Evolutionary conservation across 768 basidiomycete genomes (phyloP).

Genomic region (Gautieria morchelliformis): DNA sequence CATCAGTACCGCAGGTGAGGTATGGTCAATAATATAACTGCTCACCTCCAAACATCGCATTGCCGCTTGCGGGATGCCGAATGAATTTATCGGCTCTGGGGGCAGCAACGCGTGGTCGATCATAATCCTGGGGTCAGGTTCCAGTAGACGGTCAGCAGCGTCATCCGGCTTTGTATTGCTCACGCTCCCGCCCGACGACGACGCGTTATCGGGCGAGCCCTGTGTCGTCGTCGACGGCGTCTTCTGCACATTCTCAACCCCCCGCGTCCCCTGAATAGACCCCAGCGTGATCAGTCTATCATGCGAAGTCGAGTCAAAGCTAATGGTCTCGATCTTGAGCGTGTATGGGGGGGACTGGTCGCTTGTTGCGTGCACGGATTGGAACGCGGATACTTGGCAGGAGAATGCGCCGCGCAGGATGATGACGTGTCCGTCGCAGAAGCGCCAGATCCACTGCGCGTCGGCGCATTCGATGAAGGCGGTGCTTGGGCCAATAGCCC

Average conservation of each 20-base stretch:
- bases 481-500: constrained; percentile 34
- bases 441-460: constrained; percentile 77
- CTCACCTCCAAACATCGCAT: constrained; percentile 80
- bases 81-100: constrained; percentile 77
- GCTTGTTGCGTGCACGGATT: constrained; percentile 6
- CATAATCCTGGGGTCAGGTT: constrained; percentile 15
- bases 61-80: constrained; percentile 81
- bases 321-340: constrained; percentile 64
- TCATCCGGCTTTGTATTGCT: constrained; percentile 4
- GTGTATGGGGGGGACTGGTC: constrained; percentile 12
- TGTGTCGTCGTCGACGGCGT: constrained; percentile 37
- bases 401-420: constrained; percentile 67
- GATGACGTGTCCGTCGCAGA: constrained; percentile 70
- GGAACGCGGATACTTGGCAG: constrained; percentile 42
- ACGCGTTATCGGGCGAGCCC: constrained; percentile 7
- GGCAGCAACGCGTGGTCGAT: constrained; percentile 62
- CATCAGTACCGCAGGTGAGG: not conserved
- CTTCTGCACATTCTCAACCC: constrained; percentile 20
- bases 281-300: constrained; percentile 71
- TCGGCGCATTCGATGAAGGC: constrained; percentile 57
- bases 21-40: constrained; percentile 5
- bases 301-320: constrained; percentile 63
- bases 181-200: not conserved
- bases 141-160: not conserved
- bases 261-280: constrained; percentile 41